Evolutionary conservation across 2,329 filamentous ascomycete species (phyloP).

Genomic region (Fonsecaea pugnacius): DNA sequence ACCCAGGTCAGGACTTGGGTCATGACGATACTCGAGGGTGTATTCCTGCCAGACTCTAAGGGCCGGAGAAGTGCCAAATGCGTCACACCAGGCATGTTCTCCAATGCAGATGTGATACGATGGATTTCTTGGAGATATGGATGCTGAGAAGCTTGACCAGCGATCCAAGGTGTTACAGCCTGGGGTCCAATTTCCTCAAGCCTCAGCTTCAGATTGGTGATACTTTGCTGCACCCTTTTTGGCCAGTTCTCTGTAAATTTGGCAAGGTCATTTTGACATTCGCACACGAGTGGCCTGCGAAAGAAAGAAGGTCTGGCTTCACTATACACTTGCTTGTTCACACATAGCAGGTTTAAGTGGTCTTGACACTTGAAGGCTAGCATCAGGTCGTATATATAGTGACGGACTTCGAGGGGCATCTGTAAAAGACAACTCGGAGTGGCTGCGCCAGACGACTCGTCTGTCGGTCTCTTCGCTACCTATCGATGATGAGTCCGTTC

Average conservation of each 20-base stretch:
- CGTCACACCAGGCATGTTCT: conserved; percentile 16
- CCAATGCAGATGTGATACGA: conserved; percentile 25
- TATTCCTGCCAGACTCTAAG: conserved; percentile 3
- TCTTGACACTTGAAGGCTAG: conserved; percentile 10
- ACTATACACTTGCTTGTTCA: conserved; percentile 22
- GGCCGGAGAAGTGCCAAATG: conserved; percentile 18
- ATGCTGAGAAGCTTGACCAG: conserved; percentile 15
- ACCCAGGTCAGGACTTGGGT: conserved; percentile 21
- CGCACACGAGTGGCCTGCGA: conserved; percentile 20
- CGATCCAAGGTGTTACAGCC: conserved; percentile 8
- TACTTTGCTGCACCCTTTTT: conserved; percentile 11
- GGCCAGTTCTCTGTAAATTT: conserved; percentile 17
- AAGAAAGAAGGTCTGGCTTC: conserved; percentile 32
- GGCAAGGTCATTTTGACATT: conserved; percentile 24
- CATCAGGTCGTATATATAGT: conserved; percentile 29
- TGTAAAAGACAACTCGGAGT: conserved; percentile 14
- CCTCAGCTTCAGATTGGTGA: conserved; percentile 21
- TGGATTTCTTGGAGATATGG: conserved; percentile 29
- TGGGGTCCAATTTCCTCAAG: conserved; percentile 23
- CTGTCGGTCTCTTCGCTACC: not conserved
- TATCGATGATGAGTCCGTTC: not conserved
- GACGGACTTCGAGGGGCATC: conserved; percentile 29
- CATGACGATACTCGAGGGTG: conserved; percentile 21
- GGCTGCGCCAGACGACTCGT: not conserved
- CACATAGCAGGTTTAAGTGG: conserved; percentile 26